These are phyloP conservation scores for Tribonema minus DNA, from an alignment of 108 stramenopile genomes.

Conservation along the genomic window DNA sequence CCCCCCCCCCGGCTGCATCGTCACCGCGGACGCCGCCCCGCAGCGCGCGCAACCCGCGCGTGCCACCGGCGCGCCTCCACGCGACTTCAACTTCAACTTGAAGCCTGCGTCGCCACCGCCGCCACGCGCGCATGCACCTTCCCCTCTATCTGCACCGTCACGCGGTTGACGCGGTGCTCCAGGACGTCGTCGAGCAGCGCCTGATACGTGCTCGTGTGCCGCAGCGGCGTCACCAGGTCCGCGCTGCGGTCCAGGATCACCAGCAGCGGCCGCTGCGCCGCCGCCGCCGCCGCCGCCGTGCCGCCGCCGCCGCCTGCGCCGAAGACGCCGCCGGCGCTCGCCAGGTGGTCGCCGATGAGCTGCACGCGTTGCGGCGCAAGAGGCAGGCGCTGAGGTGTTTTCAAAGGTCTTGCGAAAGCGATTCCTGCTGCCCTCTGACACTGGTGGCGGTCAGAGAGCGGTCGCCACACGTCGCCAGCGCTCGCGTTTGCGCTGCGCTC, in stretches of 20 bases:
- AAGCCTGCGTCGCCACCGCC: conserved; percentile 72
- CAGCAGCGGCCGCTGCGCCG: conserved; percentile 69
- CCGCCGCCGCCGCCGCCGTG: conserved; percentile 22
- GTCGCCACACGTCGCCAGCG: no score
- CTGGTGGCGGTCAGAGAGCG: no score
- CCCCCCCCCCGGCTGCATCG: no score
- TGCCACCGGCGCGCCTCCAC: no score
- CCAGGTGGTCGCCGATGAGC: conserved; percentile 27
- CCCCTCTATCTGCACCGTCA: conserved; percentile 54
- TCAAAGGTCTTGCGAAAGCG: no score
- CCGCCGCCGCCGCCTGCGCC: conserved; percentile 8
- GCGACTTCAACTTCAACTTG: conserved; percentile 13
- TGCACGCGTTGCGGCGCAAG: no score
- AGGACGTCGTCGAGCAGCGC: conserved; percentile 91
- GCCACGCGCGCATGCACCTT: no score
- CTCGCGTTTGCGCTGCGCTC: no score
- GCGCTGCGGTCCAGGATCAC: conserved; percentile 90
- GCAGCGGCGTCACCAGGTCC: conserved; percentile 82
- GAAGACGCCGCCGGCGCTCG: conserved; percentile 24
- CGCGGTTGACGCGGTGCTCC: conserved; percentile 78
- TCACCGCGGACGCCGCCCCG: no score
- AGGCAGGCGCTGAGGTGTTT: no score
- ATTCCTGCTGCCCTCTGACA: no score
- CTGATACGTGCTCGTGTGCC: conserved; percentile 91
- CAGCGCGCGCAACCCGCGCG: no score